Conservation (phyloP, 768 basidiomycete species). For the Russula abietina region DNA sequence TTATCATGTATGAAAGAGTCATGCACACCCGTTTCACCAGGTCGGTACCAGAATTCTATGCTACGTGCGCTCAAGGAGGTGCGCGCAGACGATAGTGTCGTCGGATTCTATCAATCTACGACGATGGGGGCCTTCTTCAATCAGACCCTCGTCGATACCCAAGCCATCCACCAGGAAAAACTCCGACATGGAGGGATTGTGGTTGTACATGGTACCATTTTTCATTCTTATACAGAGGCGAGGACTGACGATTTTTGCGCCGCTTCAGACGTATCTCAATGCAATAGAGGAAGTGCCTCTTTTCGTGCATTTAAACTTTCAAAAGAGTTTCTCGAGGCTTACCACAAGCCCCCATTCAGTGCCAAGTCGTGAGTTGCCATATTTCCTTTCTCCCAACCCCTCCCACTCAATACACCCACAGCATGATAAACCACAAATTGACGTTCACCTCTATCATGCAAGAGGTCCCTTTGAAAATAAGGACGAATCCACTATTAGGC, state of each 20-base stretch:
- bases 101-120: constrained; percentile 92
- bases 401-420: constrained; percentile 29
- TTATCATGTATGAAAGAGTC: not conserved
- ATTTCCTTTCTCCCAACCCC: not conserved
- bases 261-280: constrained; percentile 62
- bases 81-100: constrained; percentile 82
- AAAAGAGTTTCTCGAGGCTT: constrained; percentile 70
- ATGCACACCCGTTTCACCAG: constrained; percentile 33
- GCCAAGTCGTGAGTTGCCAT: constrained; percentile 58
- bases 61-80: constrained; percentile 85
- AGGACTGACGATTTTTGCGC: not conserved
- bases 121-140: constrained; percentile 81
- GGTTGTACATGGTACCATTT: constrained; percentile 65
- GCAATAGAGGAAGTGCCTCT: constrained; percentile 75
- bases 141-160: constrained; percentile 73
- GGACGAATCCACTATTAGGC: constrained; percentile 71
- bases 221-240: not conserved
- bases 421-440: constrained; percentile 71
- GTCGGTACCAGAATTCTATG: constrained; percentile 80
- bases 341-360: constrained; percentile 80
- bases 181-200: constrained; percentile 82
- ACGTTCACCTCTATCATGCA: constrained; percentile 83
- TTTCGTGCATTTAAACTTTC: constrained; percentile 88
- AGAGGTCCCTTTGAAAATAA: constrained; percentile 79
- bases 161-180: constrained; percentile 79